Evolutionary conservation across 2,329 filamentous ascomycete species (phyloP).

Genomic region (Cordyceps farinosa): DNA sequence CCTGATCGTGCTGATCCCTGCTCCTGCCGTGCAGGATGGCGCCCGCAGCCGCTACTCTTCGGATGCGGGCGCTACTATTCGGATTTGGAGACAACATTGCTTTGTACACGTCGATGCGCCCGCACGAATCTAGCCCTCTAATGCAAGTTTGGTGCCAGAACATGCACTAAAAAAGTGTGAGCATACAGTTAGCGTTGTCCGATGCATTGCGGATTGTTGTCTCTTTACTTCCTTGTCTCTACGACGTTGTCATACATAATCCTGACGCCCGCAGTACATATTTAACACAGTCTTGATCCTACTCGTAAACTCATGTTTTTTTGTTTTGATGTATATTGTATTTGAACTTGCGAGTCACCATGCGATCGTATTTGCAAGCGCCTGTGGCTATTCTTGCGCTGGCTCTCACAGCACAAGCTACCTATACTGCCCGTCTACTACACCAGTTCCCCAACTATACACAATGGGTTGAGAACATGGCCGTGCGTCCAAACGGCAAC

Average conservation of each 20-base stretch:
- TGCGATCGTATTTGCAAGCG: background rate
- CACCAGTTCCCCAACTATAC: conserved; percentile 20
- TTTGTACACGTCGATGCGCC: conserved; percentile 6
- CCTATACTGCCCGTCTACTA: background rate
- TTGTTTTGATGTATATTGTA: too few relatives aligned
- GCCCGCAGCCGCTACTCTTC: background rate
- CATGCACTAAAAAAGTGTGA: background rate
- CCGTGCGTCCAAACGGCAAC: conserved; percentile 22
- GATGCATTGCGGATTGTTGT: background rate
- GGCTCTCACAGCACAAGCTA: background rate
- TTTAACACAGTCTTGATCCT: background rate
- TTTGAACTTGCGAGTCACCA: background rate
- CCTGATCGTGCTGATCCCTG: background rate
- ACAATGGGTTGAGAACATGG: conserved; percentile 24
- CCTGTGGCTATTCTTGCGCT: background rate
- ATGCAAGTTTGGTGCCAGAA: background rate
- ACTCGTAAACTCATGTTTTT: background rate
- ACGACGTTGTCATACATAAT: background rate
- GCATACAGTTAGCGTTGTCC: background rate
- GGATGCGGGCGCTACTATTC: conserved; percentile 4
- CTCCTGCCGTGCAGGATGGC: background rate
- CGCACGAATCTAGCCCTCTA: background rate
- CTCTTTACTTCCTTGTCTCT: background rate
- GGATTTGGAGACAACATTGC: background rate
- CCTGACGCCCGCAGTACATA: background rate